Conservation (phyloP, 1,284 basidiomycete species). For the Cutaneotrichosporon cutaneum region DNA sequence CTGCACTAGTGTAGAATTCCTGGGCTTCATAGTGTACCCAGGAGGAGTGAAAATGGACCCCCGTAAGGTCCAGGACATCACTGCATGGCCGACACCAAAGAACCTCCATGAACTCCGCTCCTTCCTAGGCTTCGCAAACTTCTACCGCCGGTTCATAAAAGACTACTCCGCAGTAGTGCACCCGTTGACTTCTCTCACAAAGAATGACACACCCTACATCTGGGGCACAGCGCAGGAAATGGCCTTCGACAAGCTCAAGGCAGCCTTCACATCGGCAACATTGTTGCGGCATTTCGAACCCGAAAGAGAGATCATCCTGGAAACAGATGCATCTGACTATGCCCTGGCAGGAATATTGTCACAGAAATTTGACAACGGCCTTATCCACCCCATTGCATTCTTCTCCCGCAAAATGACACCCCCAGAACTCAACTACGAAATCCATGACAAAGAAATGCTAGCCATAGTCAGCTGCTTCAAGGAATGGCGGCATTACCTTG, state of each 20-base stretch:
- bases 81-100: conserved; percentile 52
- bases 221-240: conserved; percentile 42
- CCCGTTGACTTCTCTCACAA: conserved; percentile 36
- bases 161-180: conserved; percentile 43
- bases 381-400: conserved; percentile 49
- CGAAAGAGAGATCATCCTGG: conserved; percentile 23
- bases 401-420: conserved; percentile 43
- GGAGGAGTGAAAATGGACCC: no score
- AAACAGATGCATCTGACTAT: conserved; percentile 44
- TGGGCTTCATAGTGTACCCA: no score
- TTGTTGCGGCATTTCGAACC: conserved; percentile 53
- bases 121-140: conserved; percentile 55
- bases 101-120: conserved; percentile 46
- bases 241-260: conserved; percentile 53
- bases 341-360: conserved; percentile 41
- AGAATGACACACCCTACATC: conserved; percentile 29
- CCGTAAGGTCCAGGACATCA: conserved; percentile 55
- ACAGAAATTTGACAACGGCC: conserved; percentile 36
- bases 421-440: conserved; percentile 57
- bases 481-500: conserved; percentile 54
- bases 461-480: conserved; percentile 54
- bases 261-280: conserved; percentile 46
- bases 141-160: conserved; percentile 54
- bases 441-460: conserved; percentile 58
- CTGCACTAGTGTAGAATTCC: no score